Evolutionary conservation across 2,329 filamentous ascomycete genomes (phyloP).

Genomic region (Pseudopyricularia javanii): DNA sequence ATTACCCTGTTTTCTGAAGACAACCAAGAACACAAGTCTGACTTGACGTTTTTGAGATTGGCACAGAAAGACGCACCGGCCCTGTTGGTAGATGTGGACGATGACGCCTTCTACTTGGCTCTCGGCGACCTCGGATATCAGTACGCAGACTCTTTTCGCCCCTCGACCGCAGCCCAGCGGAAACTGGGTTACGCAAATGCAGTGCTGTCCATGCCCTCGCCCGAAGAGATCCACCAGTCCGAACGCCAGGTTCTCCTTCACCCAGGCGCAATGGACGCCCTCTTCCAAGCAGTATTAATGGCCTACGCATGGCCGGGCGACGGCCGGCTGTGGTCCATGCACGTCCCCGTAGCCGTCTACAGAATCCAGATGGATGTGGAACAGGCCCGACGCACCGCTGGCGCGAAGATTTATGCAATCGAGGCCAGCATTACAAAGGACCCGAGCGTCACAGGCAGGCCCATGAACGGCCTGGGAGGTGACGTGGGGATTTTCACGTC

Average conservation of each 20-base stretch:
- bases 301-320: slow-evolving; percentile 20
- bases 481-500: slow-evolving; percentile 1
- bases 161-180: neutral
- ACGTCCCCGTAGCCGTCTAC: slow-evolving; percentile 14
- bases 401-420: neutral
- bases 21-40: no score
- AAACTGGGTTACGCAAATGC: neutral
- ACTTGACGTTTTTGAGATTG: neutral
- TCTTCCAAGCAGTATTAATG: slow-evolving; percentile 20
- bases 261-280: slow-evolving; percentile 19
- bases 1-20: neutral
- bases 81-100: neutral
- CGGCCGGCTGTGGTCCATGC: slow-evolving; percentile 17
- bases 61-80: neutral
- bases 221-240: neutral
- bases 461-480: neutral
- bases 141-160: neutral
- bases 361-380: slow-evolving; percentile 1
- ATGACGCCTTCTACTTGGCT: neutral
- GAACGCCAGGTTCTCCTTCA: slow-evolving; percentile 15
- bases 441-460: neutral
- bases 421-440: neutral
- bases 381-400: neutral
- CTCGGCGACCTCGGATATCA: neutral
- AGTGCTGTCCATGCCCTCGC: neutral